A percentile compares a stretch with the other conserved stretches of the same genome.
Evolutionary conservation across 78 protist species (phyloP).

Genomic region (Diacronema lutheri): DNA sequence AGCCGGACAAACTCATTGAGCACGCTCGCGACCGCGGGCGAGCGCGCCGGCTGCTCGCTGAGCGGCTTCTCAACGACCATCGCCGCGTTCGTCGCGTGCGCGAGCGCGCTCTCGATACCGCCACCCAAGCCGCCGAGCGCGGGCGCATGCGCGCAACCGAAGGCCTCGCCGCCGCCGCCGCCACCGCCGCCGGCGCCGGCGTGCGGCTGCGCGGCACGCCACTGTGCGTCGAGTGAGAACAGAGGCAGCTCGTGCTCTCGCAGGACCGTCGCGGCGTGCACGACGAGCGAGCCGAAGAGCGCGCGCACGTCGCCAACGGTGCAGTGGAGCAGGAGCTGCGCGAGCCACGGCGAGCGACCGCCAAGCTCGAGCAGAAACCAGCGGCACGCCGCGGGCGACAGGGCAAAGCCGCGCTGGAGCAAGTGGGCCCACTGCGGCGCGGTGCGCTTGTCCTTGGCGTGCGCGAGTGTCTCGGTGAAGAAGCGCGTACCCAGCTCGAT

Average conservation of each 20-base stretch:
- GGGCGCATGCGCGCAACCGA: not conserved
- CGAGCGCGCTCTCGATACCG: no score
- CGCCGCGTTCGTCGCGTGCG: no score
- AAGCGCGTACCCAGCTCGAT: slow-evolving; percentile 1
- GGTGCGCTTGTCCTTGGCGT: not conserved
- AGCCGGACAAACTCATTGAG: not conserved
- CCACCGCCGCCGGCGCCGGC: not conserved
- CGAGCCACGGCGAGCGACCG: not conserved
- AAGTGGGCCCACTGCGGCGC: slow-evolving; percentile 2
- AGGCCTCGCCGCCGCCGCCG: not conserved
- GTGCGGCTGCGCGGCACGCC: no score
- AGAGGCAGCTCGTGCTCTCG: not conserved
- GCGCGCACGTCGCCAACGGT: not conserved
- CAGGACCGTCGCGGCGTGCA: not conserved
- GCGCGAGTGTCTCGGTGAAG: slow-evolving; percentile 24
- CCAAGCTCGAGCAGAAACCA: not conserved
- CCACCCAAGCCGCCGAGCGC: not conserved
- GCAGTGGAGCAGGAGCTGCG: slow-evolving; percentile 1
- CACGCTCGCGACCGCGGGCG: not conserved
- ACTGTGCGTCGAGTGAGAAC: not conserved
- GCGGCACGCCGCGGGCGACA: not conserved
- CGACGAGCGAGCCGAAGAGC: not conserved
- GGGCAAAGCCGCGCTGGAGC: not conserved
- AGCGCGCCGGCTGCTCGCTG: not conserved
- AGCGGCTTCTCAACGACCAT: no score